Percentiles rank a stretch among this genome's conserved stretches.
phyloP scores from a whole-genome alignment of 2,329 filamentous ascomycete genomes.

The Dryadomyces quercivorus region DNA sequence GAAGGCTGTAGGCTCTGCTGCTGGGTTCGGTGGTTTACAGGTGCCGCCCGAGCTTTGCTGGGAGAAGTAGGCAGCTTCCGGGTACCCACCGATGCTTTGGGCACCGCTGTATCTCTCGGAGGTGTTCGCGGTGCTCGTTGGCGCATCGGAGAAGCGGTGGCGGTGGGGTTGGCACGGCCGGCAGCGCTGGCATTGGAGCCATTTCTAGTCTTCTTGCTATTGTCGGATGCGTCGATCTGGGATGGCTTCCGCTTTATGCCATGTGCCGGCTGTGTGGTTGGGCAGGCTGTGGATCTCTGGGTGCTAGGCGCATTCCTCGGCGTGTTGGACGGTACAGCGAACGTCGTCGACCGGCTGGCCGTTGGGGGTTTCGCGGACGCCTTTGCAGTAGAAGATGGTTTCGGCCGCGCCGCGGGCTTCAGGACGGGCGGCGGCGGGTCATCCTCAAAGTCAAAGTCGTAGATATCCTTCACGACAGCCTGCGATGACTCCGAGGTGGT shows the following conservation, averaged over 20 bases:
- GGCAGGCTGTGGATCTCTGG: neutral
- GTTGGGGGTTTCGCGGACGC: neutral
- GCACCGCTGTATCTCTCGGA: neutral
- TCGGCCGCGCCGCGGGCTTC: slow-evolving; percentile 2
- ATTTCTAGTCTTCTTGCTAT: neutral
- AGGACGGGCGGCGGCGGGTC: slow-evolving; percentile 4
- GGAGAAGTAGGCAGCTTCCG: slow-evolving; percentile 4
- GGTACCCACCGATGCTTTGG: neutral
- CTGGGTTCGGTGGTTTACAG: neutral
- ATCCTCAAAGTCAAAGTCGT: slow-evolving; percentile 13
- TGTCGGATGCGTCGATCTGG: neutral
- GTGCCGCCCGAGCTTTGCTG: neutral
- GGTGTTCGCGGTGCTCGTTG: slow-evolving; percentile 6
- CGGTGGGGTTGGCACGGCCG: neutral
- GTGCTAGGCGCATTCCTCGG: neutral
- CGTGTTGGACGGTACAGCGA: neutral
- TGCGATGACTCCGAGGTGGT: slow-evolving; percentile 1
- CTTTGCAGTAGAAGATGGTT: neutral
- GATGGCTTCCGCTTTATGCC: slow-evolving; percentile 10
- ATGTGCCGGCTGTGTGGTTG: slow-evolving; percentile 1
- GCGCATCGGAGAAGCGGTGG: neutral
- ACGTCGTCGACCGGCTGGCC: neutral
- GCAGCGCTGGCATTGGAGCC: neutral
- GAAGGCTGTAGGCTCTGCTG: neutral
- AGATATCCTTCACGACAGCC: slow-evolving; percentile 9